phyloP scores from a whole-genome alignment of 805 yeast genomes.

The Cyberlindnera mycetangii region DNA sequence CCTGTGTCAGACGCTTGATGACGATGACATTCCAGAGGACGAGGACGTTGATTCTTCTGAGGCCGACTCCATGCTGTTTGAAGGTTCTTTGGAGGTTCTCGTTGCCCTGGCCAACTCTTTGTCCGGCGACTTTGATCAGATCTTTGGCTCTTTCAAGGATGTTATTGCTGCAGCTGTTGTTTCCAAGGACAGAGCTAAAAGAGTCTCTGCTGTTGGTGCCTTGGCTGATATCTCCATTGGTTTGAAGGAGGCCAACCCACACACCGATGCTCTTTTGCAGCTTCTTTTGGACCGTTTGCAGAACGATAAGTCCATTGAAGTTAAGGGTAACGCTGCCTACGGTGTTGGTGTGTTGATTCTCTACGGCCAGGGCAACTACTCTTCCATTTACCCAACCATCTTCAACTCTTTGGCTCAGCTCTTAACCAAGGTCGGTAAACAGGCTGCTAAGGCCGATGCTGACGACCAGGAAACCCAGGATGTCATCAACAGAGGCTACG shows the following conservation, averaged over 20 bases:
- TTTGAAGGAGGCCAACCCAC: constrained; percentile 63
- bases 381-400: constrained; percentile 63
- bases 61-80: constrained; percentile 68
- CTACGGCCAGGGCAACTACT: constrained; percentile 41
- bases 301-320: constrained; percentile 78
- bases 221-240: constrained; percentile 86
- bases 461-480: constrained; percentile 79
- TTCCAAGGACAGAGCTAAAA: constrained; percentile 66
- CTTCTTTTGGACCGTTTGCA: constrained; percentile 66
- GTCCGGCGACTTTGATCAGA: constrained; percentile 70
- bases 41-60: constrained; percentile 57
- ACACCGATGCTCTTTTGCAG: constrained; percentile 65
- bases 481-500: constrained; percentile 76
- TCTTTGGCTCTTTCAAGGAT: constrained; percentile 72
- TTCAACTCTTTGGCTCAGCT: constrained; percentile 67
- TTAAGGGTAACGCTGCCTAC: constrained; percentile 92
- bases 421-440: constrained; percentile 75
- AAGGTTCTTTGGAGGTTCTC: constrained; percentile 82
- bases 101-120: constrained; percentile 74
- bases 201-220: constrained; percentile 84
- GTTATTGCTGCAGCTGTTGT: constrained; percentile 53
- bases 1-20: constrained; percentile 76
- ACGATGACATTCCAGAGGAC: constrained; percentile 52
- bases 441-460: constrained; percentile 47
- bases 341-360: constrained; percentile 80